phyloP scores from a whole-genome alignment of 108 stramenopile genomes.

The Discostella pseudostelligera region DNA sequence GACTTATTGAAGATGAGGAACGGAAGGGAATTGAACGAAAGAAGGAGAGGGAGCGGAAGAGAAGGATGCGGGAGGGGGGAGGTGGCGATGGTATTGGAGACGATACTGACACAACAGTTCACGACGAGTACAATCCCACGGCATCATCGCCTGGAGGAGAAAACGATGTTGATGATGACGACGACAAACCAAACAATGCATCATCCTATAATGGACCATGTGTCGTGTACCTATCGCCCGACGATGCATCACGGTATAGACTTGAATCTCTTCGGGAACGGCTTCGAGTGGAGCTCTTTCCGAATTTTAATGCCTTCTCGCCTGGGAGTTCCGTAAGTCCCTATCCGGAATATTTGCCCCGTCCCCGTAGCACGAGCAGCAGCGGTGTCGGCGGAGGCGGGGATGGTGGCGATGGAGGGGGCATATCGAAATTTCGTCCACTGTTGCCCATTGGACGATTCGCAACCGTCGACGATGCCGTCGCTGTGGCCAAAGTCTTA shows the following conservation, averaged over 20 bases:
- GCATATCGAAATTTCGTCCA: conserved; percentile 47
- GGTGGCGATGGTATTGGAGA: conserved; percentile 14
- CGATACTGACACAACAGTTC: not conserved
- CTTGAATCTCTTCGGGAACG: conserved; percentile 53
- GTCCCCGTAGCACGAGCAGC: conserved; percentile 24
- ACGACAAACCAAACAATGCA: conserved; percentile 11
- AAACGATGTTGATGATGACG: conserved; percentile 7
- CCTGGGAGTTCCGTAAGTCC: conserved; percentile 38
- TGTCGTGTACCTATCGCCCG: conserved; percentile 70
- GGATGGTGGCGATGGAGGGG: not conserved
- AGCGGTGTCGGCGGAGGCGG: too few species aligned
- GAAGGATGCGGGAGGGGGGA: conserved; percentile 7
- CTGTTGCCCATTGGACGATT: conserved; percentile 68
- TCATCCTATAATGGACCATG: conserved; percentile 68
- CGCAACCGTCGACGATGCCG: conserved; percentile 49
- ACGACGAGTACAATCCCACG: conserved; percentile 1
- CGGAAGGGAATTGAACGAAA: conserved; percentile 42
- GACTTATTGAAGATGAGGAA: conserved; percentile 60
- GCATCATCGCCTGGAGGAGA: not conserved
- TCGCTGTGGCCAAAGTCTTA: conserved; percentile 63
- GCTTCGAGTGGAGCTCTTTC: conserved; percentile 42
- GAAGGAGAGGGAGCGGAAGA: conserved; percentile 36
- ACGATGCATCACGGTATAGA: conserved; percentile 51
- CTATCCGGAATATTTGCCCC: conserved; percentile 47
- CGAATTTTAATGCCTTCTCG: conserved; percentile 50